These are phyloP conservation scores for Leccinum fuscescens DNA, from an alignment of 1,284 basidiomycete species.

Conservation along the genomic window DNA sequence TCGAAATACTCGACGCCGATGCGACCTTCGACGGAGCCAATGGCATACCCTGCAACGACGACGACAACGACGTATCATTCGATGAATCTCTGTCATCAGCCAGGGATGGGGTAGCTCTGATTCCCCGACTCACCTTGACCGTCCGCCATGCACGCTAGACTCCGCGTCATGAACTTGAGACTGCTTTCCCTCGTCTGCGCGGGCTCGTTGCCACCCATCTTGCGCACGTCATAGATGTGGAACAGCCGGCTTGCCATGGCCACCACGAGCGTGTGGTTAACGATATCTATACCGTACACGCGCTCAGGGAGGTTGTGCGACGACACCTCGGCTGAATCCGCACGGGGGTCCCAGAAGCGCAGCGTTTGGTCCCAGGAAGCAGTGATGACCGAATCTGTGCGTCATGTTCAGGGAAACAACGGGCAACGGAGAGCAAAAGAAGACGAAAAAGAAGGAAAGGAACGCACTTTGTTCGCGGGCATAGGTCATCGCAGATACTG, in stretches of 20 bases:
- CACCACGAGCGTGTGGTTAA: constrained; percentile 76
- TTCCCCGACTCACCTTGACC: constrained; percentile 68
- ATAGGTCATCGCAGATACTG: constrained; percentile 63
- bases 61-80: neutral
- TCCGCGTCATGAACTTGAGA: constrained; percentile 93
- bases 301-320: constrained; percentile 74
- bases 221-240: constrained; percentile 81
- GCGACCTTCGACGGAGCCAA: constrained; percentile 91
- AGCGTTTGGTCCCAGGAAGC: constrained; percentile 91
- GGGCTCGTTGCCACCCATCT: constrained; percentile 57
- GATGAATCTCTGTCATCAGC: neutral
- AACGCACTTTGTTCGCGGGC: constrained; percentile 52
- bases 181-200: constrained; percentile 86
- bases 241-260: constrained; percentile 89
- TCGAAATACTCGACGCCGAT: constrained; percentile 99
- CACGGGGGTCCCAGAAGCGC: constrained; percentile 83
- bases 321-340: constrained; percentile 55
- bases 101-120: neutral
- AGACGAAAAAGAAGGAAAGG: neutral
- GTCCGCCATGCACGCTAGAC: constrained; percentile 87
- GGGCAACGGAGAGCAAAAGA: neutral
- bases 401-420: neutral
- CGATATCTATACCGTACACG: constrained; percentile 78
- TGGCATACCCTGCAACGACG: constrained; percentile 74
- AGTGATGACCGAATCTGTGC: constrained; percentile 68